phyloP scores from a whole-genome alignment of 495 filamentous ascomycete genomes.

The Massariosphaeria phaeospora region DNA sequence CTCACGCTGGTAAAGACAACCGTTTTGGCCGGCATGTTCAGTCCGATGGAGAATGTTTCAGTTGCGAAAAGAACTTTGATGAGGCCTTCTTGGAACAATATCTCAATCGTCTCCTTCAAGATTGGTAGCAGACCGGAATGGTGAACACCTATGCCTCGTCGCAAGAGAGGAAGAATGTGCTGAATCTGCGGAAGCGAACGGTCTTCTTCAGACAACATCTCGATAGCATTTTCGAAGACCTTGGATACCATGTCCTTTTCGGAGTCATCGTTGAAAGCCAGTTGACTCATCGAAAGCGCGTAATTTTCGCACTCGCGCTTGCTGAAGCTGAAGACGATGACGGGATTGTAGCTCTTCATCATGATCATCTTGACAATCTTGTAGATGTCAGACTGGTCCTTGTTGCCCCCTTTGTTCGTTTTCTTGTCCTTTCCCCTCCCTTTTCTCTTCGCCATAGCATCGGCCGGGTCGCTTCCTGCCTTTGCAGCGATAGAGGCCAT shows the following conservation, averaged over 20 bases:
- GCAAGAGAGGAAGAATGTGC: slow-evolving; percentile 83
- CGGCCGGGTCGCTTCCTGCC: slow-evolving; percentile 75
- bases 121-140: slow-evolving; percentile 94
- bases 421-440: slow-evolving; percentile 88
- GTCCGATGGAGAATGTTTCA: slow-evolving; percentile 95
- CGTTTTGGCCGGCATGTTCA: slow-evolving; percentile 99
- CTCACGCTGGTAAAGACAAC: slow-evolving; percentile 95
- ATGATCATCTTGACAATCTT: slow-evolving; percentile 99
- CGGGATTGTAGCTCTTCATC: slow-evolving; percentile 89
- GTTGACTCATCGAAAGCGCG: slow-evolving; percentile 73
- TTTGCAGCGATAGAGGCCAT: slow-evolving; percentile 86
- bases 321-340: slow-evolving; percentile 99
- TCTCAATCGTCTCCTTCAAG: slow-evolving; percentile 97
- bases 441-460: slow-evolving; percentile 70
- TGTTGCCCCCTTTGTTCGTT: slow-evolving; percentile 76
- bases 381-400: slow-evolving; percentile 75
- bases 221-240: slow-evolving; percentile 87
- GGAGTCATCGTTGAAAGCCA: slow-evolving; percentile 96
- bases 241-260: slow-evolving; percentile 93
- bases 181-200: slow-evolving; percentile 79
- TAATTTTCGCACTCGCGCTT: slow-evolving; percentile 89
- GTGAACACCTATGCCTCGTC: slow-evolving; percentile 92
- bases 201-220: slow-evolving; percentile 86
- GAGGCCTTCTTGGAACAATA: slow-evolving; percentile 94
- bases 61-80: slow-evolving; percentile 98